phyloP scores from a whole-genome alignment of 140 eudicot genomes.

The Flaveria floridana region DNA sequence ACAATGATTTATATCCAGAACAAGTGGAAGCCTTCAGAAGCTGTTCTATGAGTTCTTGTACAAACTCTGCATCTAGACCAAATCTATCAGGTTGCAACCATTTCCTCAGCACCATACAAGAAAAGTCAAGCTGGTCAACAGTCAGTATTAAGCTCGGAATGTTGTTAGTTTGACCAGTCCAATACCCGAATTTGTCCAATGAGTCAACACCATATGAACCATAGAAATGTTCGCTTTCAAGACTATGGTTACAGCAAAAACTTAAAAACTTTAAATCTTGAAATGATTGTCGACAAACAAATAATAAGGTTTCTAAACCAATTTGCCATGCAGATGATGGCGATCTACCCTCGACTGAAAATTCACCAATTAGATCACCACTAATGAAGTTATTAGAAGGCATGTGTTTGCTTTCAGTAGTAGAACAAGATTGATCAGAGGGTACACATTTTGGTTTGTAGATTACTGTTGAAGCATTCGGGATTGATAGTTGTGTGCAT shows the following conservation, averaged over 20 bases:
- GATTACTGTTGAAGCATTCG: slow-evolving; percentile 68
- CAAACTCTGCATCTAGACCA: slow-evolving; percentile 80
- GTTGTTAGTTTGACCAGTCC: slow-evolving; percentile 31
- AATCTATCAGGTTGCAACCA: slow-evolving; percentile 78
- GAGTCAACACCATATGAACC: slow-evolving; percentile 33
- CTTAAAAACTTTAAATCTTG: slow-evolving; percentile 46
- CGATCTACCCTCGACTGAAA: slow-evolving; percentile 70
- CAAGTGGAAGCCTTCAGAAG: slow-evolving; percentile 60
- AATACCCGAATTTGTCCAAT: slow-evolving; percentile 54
- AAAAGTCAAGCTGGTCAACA: slow-evolving; percentile 41
- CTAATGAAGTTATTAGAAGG: slow-evolving; percentile 27
- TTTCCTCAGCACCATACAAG: slow-evolving; percentile 42
- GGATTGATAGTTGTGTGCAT: slow-evolving; percentile 63
- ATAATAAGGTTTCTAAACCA: slow-evolving; percentile 46
- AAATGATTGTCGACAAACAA: slow-evolving; percentile 53
- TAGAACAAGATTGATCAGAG: slow-evolving; percentile 26
- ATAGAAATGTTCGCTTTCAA: slow-evolving; percentile 23
- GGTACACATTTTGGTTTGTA: slow-evolving; percentile 32
- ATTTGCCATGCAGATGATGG: slow-evolving; percentile 69
- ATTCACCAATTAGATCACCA: slow-evolving; percentile 57
- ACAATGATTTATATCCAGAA: slow-evolving; percentile 48
- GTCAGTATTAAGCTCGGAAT: slow-evolving; percentile 47
- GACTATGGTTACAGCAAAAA: slow-evolving; percentile 65
- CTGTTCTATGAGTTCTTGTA: slow-evolving; percentile 84
- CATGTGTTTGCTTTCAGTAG: slow-evolving; percentile 32